Evolutionary conservation across 2,329 filamentous ascomycete genomes (phyloP), one percentile per base, ranked within the genome.

Genomic region (Emmonsiellopsis sp.): DNA sequence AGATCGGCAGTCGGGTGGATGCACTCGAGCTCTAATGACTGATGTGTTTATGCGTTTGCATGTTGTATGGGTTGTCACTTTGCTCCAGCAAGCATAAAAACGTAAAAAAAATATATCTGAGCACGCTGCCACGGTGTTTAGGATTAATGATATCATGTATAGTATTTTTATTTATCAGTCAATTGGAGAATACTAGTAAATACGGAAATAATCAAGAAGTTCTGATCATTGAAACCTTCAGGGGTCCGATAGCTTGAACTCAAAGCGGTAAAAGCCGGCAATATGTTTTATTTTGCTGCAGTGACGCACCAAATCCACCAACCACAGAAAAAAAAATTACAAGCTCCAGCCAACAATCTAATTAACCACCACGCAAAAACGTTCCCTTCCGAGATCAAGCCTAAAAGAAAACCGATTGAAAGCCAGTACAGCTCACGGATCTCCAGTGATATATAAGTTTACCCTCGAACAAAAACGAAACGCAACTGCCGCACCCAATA

Each of bases 1-100:
- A 67, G 38, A 58, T 63, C 38, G 62, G 63, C 38, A 62, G 62
- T 31, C 63, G 66, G 26, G 61, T 75, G n/a, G 67, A 69, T 51
- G 65, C 72, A 5, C 57, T 70, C 34, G 66, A 67, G 8, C 34
- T 70, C 26, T 73, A 54, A 44, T 34, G 34, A 20, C 16, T 37
- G 20, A 38, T 32, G 34, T 16, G 20, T 46, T 35, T 52, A 52
- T 52, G 35, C 7, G 2, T 40, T 49, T 38, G 20, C 20, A 26
- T 26, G 20, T 26, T 26, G 20, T 26, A 26, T 26, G 20, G 20
- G 20, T 26, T 26, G 20, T 26, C 20, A 26, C 20, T 26, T 26
- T 26, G 20, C 20, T 26, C 5, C 20, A 26, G 20, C 20, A 26
- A 26, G 35, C 9, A 38, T 38, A 5, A 38, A 10, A 38, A 38